Evolutionary conservation across 1,139 yeast genomes (phyloP), one percentile per base, ranked within the genome.

Genomic region (Hansenula lynferdii): DNA sequence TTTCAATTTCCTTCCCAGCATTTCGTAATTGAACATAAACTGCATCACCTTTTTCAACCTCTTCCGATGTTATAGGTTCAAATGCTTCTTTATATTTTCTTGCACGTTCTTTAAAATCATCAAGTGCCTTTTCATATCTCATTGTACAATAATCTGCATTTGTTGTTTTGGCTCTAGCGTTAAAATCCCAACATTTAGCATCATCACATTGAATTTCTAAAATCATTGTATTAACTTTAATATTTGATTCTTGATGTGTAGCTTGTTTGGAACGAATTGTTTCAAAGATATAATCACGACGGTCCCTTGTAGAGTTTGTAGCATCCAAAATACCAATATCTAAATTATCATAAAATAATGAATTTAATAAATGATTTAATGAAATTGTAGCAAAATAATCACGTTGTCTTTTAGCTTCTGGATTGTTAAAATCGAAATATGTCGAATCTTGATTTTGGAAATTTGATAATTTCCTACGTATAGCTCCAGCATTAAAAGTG

Each of bases 291-390:
- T 48, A 55, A 8, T 57, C 51, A 50, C 85, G 65, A 53, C 92
- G 69, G 15, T 64, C 69, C 10, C 53, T 50, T 2, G 85, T 78
- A 2, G 85, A 74, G 54, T 81, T 80, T 8, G 90, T 82, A 28
- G 90, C 90, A 57, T 82, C 90, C 44, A 79, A 70, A 25, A 79
- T 69, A 3, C 85, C 89, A 35, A 81, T 70, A 51, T 77, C 78
- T 31, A 76, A 66, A 25, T 54, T 49, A 42, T 72, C 68, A 19
- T 55, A 51, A 27, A 63, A 53, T 35, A 82, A 59, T 39, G 72
- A 75, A 36, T 62, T 55, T 18, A 80, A 62, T 41, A 81, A 53
- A 38, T 70, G 63, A 34, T 69, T 66, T 42, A 81, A 62, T 5
- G 86, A 75, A 43, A 78, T 72, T 39, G 70, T 69, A 8, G 87